A percentile compares a stretch with the other conserved stretches of the same genome.
phyloP scores from a whole-genome alignment of 768 basidiomycete genomes.

The Tylopilus felleus region DNA sequence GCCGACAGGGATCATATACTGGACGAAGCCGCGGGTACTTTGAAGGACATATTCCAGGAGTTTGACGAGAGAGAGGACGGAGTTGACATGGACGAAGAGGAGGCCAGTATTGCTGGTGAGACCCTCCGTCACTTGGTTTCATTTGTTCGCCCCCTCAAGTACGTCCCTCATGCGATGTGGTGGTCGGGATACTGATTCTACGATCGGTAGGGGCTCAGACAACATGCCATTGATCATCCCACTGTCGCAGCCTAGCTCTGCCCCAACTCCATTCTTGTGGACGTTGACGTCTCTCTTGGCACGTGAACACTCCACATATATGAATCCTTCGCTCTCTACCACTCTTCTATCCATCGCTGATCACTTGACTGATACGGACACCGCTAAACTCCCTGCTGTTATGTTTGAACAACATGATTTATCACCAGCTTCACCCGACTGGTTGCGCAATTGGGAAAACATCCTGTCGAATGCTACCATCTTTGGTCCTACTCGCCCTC shows the following conservation, averaged over 20 bases:
- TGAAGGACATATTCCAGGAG: slow-evolving; percentile 73
- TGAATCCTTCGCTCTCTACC: slow-evolving; percentile 59
- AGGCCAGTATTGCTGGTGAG: slow-evolving; percentile 60
- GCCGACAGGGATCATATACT: slow-evolving; percentile 53
- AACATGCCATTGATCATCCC: slow-evolving; percentile 48
- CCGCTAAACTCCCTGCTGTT: slow-evolving; percentile 53
- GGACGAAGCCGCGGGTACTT: slow-evolving; percentile 63
- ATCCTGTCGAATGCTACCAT: slow-evolving; percentile 51
- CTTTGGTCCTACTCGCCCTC: slow-evolving; percentile 41
- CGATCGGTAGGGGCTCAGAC: slow-evolving; percentile 40
- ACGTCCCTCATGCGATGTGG: slow-evolving; percentile 20
- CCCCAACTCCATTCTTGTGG: slow-evolving; percentile 58
- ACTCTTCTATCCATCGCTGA: slow-evolving; percentile 63
- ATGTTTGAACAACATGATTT: slow-evolving; percentile 69
- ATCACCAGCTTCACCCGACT: slow-evolving; percentile 67
- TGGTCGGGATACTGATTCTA: slow-evolving; percentile 5
- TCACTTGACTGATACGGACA: slow-evolving; percentile 68
- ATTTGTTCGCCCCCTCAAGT: slow-evolving; percentile 60
- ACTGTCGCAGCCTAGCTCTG: slow-evolving; percentile 49
- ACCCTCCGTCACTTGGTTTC: slow-evolving; percentile 55
- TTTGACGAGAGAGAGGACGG: slow-evolving; percentile 64
- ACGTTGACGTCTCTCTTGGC: slow-evolving; percentile 61
- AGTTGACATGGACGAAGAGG: slow-evolving; percentile 58
- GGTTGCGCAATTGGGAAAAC: slow-evolving; percentile 65
- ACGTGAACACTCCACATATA: slow-evolving; percentile 54